These are phyloP conservation scores for Mercurialis annua DNA, from an alignment of 345 rosid species.

Conservation along the genomic window DNA sequence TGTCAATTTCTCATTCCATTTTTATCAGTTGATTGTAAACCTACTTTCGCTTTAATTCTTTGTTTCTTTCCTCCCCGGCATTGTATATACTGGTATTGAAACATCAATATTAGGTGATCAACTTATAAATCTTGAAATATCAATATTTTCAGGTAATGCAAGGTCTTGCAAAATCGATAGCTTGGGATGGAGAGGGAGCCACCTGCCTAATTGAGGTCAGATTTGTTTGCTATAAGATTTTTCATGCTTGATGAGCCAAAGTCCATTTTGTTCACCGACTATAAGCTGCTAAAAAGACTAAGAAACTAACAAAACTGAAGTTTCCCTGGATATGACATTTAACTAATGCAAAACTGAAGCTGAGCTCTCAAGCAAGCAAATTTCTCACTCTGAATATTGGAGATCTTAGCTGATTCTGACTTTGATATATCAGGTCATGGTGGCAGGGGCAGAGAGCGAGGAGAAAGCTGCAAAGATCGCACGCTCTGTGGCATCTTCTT, in stretches of 20 bases:
- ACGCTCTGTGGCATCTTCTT: slow-evolving; percentile 88
- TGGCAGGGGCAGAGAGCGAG: slow-evolving; percentile 64
- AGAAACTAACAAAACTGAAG: not conserved
- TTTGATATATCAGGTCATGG: slow-evolving; percentile 45
- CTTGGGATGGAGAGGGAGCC: slow-evolving; percentile 99
- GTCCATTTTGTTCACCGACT: not conserved
- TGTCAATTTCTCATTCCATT: not conserved
- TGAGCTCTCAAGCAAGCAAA: not conserved
- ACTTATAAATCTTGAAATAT: slow-evolving; percentile 1
- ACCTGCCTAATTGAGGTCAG: slow-evolving; percentile 90
- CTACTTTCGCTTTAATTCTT: not conserved
- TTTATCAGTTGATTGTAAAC: not conserved
- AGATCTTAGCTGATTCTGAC: slow-evolving; percentile 4
- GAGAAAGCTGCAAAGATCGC: slow-evolving; percentile 85
- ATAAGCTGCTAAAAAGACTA: not conserved
- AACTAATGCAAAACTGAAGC: not conserved
- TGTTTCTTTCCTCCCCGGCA: not conserved
- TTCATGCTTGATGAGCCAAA: slow-evolving; percentile 4
- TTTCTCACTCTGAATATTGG: not conserved
- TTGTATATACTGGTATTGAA: too few relatives aligned
- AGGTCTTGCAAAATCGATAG: slow-evolving; percentile 96
- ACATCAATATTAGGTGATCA: not conserved
- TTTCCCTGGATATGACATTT: not conserved
- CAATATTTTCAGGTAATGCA: slow-evolving; percentile 73
- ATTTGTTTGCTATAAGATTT: slow-evolving; percentile 6